Evolutionary conservation across 208 protist species (phyloP), one percentile per base, ranked within the genome.

Genomic region (Crithidia sp.): DNA sequence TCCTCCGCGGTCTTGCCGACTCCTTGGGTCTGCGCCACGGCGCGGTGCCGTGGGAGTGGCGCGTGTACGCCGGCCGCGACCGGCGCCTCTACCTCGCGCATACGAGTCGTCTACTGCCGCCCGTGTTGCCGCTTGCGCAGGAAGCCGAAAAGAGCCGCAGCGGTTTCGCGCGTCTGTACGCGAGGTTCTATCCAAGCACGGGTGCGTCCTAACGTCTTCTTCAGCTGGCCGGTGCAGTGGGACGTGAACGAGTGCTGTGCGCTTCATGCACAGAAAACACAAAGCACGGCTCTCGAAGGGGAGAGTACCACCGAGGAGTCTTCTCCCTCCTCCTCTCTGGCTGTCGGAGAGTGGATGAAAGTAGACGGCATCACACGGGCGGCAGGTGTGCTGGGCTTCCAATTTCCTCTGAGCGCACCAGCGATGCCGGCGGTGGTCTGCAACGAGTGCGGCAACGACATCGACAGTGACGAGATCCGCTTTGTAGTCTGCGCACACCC

Each of bases 381-480:
- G 0, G 85, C 92, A 0, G 85, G 81, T 10, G 84, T 87, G 28
- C 2, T 94, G 19, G 88, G 89, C 7, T 68, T 97, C n/a, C 83
- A 87, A 7, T 54, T 79, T 10, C 83, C 88, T 0, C 59, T 92
- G 9, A 56, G 71, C 16, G 64, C 54, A 2, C 69, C 57, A 4
- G 36, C 40, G 39, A 82, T 90, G 45, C 84, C 87, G 8, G 14
- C 43, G 4, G 37, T 44, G 6, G 43, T 45, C 45, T 97, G 92
- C 81, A 89, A 61, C 19, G 36, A 81, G 39, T 95, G 92, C 62
- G 45, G 65, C 37, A 56, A 53, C 60, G 49, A 39, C 3, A 89
- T 97, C 39, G 87, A 90, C 28, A 39, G 49, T 0, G 80, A 97
- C 71, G 90, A 97, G 67, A 45, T 97, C 5, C 86, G 90, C 28